phyloP scores from a whole-genome alignment of 495 filamentous ascomycete genomes.

The Extremus antarcticus region DNA sequence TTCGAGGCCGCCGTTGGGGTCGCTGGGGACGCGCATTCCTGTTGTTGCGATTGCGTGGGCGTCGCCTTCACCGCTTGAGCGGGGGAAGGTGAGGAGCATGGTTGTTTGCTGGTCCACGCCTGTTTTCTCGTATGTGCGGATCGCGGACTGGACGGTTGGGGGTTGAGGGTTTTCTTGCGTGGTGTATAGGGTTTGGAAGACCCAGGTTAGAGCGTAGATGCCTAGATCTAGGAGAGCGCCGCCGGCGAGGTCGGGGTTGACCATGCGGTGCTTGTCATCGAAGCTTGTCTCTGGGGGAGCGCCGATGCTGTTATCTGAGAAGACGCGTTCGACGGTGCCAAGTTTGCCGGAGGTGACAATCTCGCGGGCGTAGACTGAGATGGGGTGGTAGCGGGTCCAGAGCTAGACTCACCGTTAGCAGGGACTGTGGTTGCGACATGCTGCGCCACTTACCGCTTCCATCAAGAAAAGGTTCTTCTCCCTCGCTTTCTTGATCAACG shows the following conservation, averaged over 20 bases:
- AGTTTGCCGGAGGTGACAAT: constrained; percentile 58
- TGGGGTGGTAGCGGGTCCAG: constrained; percentile 87
- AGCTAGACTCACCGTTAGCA: constrained; percentile 31
- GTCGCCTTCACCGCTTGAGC: constrained; percentile 18
- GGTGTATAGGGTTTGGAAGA: constrained; percentile 86
- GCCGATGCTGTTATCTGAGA: constrained; percentile 56
- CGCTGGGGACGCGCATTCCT: constrained; percentile 53
- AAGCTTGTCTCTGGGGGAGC: constrained; percentile 43
- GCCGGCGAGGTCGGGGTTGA: constrained; percentile 75
- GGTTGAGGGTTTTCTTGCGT: constrained; percentile 45
- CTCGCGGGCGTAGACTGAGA: constrained; percentile 63
- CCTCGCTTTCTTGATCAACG: constrained; percentile 57
- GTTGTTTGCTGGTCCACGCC: constrained; percentile 76
- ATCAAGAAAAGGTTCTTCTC: constrained; percentile 84
- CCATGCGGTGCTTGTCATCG: constrained; percentile 62
- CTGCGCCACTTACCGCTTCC: constrained; percentile 49
- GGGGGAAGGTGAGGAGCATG: constrained; percentile 66
- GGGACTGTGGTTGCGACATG: background rate
- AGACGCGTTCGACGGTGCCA: constrained; percentile 65
- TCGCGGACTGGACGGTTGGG: constrained; percentile 48
- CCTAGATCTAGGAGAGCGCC: constrained; percentile 78
- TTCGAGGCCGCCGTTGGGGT: constrained; percentile 52
- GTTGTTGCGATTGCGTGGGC: constrained; percentile 73
- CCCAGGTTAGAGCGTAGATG: constrained; percentile 84
- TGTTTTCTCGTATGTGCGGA: constrained; percentile 66